Base-by-base conservation (phyloP, 306 rosid species). In the Abrus pulchellus region DNA sequence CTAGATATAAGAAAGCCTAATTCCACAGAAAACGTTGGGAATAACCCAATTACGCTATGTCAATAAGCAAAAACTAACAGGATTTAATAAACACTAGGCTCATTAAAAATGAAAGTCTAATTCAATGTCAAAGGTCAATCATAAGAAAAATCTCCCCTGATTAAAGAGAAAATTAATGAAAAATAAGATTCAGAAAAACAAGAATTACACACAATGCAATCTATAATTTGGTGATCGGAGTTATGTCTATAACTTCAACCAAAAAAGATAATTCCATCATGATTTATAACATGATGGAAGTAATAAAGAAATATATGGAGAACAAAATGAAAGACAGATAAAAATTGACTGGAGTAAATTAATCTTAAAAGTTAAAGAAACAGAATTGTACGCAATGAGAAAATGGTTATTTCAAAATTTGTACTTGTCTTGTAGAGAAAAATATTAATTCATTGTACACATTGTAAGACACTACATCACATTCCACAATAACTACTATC, bases 51-150 rank as follows among this genome's bases (percentile, higher is more conserved):
- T 50, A 60, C 41, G 32, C 74, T 29, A 72, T 7, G 63, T 54
- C 48, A 28, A 77, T 30, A 45, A 7, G 32, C 41, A 56, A 75
- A 70, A 69, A 30, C 72, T 54, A 53, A 49, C 55, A 30, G 45
- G 60, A 53, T 80, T 69, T 80, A 57, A 52, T 14, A 36, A 69
- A 33, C 50, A 78, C 36, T 72, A 38, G 36, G 76, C 75, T 63
- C 13, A 27, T 11, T 33, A 45, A 44, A 72, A 78, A 49, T 43
- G 56, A 50, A 66, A 34, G 40, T 60, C 69, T 9, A 77, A 10
- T 69, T 9, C 61, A 56, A 33, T 13, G 43, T 49, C 56, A 60
- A 61, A 30, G 44, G 14, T 32, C 8, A 3, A 57, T 30, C 38
- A 56, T 28, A 1, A 38, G 55, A 52, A 49, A 55, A 45, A 65